These are phyloP conservation scores for Cryptococcus sp. DNA, from an alignment of 1,284 basidiomycete species.

Conservation along the genomic window DNA sequence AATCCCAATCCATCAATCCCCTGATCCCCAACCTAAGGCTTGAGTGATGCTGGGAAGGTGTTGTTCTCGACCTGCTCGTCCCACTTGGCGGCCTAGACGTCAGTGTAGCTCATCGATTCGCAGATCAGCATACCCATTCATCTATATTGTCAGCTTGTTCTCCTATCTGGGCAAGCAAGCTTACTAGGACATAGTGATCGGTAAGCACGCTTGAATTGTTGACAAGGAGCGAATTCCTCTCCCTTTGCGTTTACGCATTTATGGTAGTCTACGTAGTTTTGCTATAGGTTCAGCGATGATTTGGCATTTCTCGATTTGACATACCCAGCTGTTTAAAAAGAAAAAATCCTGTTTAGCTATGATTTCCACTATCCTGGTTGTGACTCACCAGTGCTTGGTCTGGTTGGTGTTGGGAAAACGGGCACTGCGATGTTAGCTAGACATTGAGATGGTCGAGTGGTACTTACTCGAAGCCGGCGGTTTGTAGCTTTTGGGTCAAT, in stretches of 20 bases:
- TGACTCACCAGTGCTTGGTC: conserved; percentile 80
- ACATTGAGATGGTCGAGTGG: conserved; percentile 1
- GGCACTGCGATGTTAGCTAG: conserved; percentile 51
- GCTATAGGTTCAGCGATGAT: conserved; percentile 54
- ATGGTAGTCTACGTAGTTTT: conserved; percentile 97
- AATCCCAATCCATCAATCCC: background rate
- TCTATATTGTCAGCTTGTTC: conserved; percentile 51
- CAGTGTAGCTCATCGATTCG: conserved; percentile 8
- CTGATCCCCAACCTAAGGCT: conserved; percentile 54
- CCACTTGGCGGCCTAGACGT: conserved; percentile 67
- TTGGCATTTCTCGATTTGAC: background rate
- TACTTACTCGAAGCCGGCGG: conserved; percentile 50
- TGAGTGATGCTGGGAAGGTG: conserved; percentile 84
- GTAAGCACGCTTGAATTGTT: conserved; percentile 97
- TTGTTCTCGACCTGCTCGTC: conserved; percentile 89
- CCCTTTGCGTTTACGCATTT: conserved; percentile 97
- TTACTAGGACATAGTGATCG: conserved; percentile 95
- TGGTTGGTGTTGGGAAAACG: conserved; percentile 96
- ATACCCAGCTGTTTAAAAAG: conserved; percentile 9
- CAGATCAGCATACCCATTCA: conserved; percentile 62
- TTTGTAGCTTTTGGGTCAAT: conserved; percentile 39
- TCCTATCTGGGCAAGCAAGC: conserved; percentile 44
- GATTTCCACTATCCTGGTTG: background rate
- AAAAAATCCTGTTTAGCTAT: background rate
- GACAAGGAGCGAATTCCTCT: conserved; percentile 95